Base-by-base conservation (phyloP, 208 protist genomes). In the Wallacemonas sp. region DNA sequence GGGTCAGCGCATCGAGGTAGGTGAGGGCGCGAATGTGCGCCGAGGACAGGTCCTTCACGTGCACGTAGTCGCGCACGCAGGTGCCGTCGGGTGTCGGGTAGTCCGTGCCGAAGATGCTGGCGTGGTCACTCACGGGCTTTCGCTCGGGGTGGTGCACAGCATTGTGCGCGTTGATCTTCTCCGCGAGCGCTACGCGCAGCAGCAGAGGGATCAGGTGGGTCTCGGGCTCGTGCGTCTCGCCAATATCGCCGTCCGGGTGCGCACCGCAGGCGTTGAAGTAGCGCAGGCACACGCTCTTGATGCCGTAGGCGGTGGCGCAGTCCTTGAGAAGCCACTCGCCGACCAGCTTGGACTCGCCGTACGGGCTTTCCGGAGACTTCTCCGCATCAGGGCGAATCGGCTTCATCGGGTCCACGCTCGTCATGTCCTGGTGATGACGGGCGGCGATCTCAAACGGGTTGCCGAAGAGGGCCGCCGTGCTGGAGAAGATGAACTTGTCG, bases 181-280 rank as follows among this genome's bases (percentile, higher is more conserved):
- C 68, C 22, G 90, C 91, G n/a, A 98, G 78, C 44, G 91, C 81
- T 41, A 98, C 94, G 67, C 98, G 96, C 7, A 97, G 76, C 32
- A 99, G 79, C 62, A 94, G 97, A 2, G 99, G 98, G 72, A 99
- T 98, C 1, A 99, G 86, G 68, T 99, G 99, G 73, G 98, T 98
- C 63, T 98, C 97, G 31, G 97, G 89, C 57, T 97, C 72, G 48
- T 98, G 97, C 52, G 96, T 89, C 76, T 99, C 97, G 23, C 98
- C 98, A 67, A 99, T 99, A 25, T 85, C 83, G 23, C 98, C 98
- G 42, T 90, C 88, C 42, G 68, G 67, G 76, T 99, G 94, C 0
- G 97, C 97, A 23, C 98, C 98, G 41, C 95, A 90, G 16, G 98
- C 98, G 83, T 99, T 99, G 85, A 99, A 99, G 82, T 99, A 99